Conservation (phyloP, 2,329 filamentous ascomycete genomes). For the Trichoderma sp. region DNA sequence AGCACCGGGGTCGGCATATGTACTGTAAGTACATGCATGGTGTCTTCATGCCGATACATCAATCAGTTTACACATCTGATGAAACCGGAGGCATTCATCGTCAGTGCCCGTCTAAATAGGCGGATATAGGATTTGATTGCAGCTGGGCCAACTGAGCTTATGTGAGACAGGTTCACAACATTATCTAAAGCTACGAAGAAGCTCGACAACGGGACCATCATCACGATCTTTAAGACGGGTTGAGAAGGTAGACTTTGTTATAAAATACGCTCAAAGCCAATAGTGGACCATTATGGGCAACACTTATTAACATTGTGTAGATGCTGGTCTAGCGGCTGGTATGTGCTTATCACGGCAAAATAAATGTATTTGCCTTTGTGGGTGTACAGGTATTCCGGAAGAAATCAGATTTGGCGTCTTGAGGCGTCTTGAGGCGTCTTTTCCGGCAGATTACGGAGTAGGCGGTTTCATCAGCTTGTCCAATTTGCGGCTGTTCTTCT, state of each 20-base stretch:
- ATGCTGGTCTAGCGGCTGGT: not conserved
- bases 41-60: not conserved
- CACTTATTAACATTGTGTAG: not conserved
- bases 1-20: not conserved
- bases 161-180: not conserved
- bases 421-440: not conserved
- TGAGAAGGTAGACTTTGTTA: too few relatives aligned
- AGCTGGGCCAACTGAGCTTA: not conserved
- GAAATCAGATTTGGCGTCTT: not conserved
- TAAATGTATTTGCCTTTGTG: not conserved
- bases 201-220: not conserved
- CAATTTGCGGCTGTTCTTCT: not conserved
- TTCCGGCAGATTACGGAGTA: not conserved
- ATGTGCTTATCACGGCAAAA: not conserved
- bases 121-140: not conserved
- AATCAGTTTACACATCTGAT: not conserved
- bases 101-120: not conserved
- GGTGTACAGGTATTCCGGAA: not conserved
- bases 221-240: not conserved
- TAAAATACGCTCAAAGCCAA: not conserved
- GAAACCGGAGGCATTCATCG: not conserved
- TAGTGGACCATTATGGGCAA: not conserved
- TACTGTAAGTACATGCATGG: not conserved
- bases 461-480: not conserved
- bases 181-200: not conserved